Evolutionary conservation across 2,329 filamentous ascomycete genomes (phyloP).

Genomic region (Nemania diffusa): DNA sequence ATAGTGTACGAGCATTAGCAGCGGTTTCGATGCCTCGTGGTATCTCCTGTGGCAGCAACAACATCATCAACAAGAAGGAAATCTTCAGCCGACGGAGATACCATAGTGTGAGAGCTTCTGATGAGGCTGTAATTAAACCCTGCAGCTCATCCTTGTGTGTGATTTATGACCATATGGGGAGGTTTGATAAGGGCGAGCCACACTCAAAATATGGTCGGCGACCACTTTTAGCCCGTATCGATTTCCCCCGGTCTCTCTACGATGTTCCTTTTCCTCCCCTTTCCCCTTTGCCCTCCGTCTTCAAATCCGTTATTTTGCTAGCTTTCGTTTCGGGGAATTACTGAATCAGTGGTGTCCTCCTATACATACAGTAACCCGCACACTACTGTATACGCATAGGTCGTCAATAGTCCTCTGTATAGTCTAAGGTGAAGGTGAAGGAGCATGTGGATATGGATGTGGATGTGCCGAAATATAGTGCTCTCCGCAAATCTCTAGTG

Average conservation of each 20-base stretch:
- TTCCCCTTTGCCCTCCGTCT: not conserved
- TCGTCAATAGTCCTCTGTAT: not conserved
- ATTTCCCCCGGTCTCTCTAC: conserved; percentile 16
- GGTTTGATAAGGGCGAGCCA: conserved; percentile 23
- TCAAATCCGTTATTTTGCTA: not conserved
- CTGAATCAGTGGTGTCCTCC: conserved; percentile 12
- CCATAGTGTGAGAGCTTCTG: conserved; percentile 15
- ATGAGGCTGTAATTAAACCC: conserved; percentile 38
- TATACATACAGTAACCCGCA: conserved; percentile 9
- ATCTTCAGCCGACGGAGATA: conserved; percentile 17
- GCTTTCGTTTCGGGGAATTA: conserved; percentile 5
- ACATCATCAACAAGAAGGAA: conserved; percentile 13
- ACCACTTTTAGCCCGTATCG: conserved; percentile 22
- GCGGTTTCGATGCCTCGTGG: conserved; percentile 2
- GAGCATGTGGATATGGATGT: not conserved
- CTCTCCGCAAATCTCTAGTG: conserved; percentile 24
- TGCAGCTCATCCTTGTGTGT: conserved; percentile 38
- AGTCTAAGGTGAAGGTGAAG: too few relatives aligned
- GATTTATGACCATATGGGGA: conserved; percentile 20
- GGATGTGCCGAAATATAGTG: conserved; percentile 8
- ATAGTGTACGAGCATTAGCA: not conserved
- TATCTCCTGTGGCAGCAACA: not conserved
- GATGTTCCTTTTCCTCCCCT: conserved; percentile 12
- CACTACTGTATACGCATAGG: conserved; percentile 18
- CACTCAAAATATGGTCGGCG: conserved; percentile 30